These are phyloP conservation scores for Calonectria honghensis DNA, from an alignment of 2,329 filamentous ascomycete species.

Conservation along the genomic window DNA sequence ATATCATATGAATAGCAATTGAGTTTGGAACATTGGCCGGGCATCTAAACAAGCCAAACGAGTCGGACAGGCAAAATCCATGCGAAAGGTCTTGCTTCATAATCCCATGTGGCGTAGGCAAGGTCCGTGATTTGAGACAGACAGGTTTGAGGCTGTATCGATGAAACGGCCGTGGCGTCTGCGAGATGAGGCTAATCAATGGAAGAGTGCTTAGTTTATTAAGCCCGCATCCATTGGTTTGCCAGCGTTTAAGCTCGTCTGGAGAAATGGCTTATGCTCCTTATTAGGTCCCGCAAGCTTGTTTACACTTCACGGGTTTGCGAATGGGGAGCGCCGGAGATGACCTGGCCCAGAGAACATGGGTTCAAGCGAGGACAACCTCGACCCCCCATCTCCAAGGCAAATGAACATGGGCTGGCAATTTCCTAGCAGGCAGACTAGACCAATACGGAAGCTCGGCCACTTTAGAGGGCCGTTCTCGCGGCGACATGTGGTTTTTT, in stretches of 20 bases:
- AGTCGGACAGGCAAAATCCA: background rate
- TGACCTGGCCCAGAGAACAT: background rate
- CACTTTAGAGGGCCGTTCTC: background rate
- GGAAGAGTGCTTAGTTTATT: conserved; percentile 20
- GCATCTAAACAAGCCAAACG: background rate
- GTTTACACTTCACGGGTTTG: conserved; percentile 14
- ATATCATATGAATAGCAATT: conserved; percentile 19
- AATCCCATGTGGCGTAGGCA: background rate
- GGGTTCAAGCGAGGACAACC: conserved; percentile 13
- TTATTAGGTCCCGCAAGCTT: conserved; percentile 12
- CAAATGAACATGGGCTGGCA: background rate
- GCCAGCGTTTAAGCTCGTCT: background rate
- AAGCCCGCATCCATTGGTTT: background rate
- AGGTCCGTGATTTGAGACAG: conserved; percentile 23
- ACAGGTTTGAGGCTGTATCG: conserved; percentile 12
- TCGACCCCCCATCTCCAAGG: background rate
- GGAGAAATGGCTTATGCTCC: background rate
- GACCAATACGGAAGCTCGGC: conserved; percentile 12
- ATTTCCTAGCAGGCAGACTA: conserved; percentile 4
- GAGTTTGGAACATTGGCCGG: conserved; percentile 2
- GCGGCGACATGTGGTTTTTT: conserved; percentile 3
- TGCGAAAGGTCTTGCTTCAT: background rate
- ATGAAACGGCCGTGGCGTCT: conserved; percentile 36
- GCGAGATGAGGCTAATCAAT: conserved; percentile 29
- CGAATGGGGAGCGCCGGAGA: background rate